Conservation (phyloP, 352 stramenopile genomes). For the Pythium phragmitis region DNA sequence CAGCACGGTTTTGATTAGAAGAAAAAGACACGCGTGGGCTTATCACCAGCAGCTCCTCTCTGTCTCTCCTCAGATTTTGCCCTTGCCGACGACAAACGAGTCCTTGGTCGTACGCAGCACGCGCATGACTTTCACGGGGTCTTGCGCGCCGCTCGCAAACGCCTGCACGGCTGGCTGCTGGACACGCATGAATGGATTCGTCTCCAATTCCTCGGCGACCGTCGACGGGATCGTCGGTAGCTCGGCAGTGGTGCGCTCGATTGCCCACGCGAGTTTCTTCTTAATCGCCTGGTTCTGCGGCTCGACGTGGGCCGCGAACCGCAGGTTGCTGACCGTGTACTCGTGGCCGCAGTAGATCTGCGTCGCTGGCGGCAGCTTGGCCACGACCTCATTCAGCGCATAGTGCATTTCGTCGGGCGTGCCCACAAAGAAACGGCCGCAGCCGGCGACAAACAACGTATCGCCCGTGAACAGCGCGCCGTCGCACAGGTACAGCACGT, state of each 20-base stretch:
- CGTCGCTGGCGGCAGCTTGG: constrained; percentile 59
- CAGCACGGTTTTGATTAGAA: constrained; percentile 16
- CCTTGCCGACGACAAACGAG: constrained; percentile 53
- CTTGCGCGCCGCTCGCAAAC: constrained; percentile 41
- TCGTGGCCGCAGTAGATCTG: constrained; percentile 92
- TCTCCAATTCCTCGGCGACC: constrained; percentile 62
- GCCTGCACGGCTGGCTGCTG: constrained; percentile 42
- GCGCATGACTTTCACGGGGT: constrained; percentile 59
- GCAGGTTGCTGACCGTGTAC: constrained; percentile 90
- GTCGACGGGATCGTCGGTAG: constrained; percentile 90
- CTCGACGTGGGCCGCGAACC: constrained; percentile 89
- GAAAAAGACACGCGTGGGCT: not conserved
- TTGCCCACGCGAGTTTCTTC: constrained; percentile 64
- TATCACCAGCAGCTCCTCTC: not conserved
- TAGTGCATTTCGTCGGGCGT: constrained; percentile 85
- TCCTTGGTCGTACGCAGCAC: constrained; percentile 60
- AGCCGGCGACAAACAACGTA: constrained; percentile 91
- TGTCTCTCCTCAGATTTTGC: constrained; percentile 25
- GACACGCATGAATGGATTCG: constrained; percentile 85
- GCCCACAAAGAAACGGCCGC: constrained; percentile 83
- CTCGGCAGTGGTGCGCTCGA: constrained; percentile 32
- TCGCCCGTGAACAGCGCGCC: constrained; percentile 90
- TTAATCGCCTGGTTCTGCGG: constrained; percentile 74
- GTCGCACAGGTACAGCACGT: constrained; percentile 76
- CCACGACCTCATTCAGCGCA: constrained; percentile 78